Conservation (phyloP, 2,329 filamentous ascomycete genomes). For the Phyllosticta citribraziliensis region DNA sequence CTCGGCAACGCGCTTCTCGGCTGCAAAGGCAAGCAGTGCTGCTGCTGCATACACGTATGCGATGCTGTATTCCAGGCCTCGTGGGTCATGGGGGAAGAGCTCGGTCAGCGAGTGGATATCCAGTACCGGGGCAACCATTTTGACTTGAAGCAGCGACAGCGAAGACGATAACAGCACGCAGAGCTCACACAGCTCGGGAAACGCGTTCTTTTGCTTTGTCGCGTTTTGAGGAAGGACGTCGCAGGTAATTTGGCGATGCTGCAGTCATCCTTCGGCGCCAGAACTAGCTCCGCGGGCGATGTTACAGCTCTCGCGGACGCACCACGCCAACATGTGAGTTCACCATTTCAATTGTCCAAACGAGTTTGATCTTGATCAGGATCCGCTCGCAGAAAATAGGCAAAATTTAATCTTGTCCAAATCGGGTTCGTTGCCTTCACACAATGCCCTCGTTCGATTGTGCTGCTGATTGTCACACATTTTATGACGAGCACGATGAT, state of each 20-base stretch:
- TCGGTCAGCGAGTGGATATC: background rate
- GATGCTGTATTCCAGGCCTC: conserved; percentile 1
- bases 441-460: too few species aligned
- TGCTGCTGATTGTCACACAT: too few species aligned
- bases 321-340: background rate
- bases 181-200: background rate
- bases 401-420: too few species aligned
- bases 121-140: background rate
- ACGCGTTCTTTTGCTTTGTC: background rate
- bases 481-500: too few species aligned
- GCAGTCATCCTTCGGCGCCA: background rate
- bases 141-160: background rate
- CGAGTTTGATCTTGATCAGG: too few species aligned
- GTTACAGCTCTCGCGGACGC: background rate
- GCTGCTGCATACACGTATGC: conserved; percentile 1
- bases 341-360: background rate
- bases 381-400: background rate
- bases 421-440: too few species aligned
- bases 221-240: background rate
- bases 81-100: background rate
- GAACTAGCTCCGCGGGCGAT: background rate
- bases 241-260: background rate
- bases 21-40: conserved; percentile 2
- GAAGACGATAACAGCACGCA: background rate
- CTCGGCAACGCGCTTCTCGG: conserved; percentile 1